Evolutionary conservation across 768 basidiomycete genomes (phyloP).

Genomic region (Psilocybe cyanescens): DNA sequence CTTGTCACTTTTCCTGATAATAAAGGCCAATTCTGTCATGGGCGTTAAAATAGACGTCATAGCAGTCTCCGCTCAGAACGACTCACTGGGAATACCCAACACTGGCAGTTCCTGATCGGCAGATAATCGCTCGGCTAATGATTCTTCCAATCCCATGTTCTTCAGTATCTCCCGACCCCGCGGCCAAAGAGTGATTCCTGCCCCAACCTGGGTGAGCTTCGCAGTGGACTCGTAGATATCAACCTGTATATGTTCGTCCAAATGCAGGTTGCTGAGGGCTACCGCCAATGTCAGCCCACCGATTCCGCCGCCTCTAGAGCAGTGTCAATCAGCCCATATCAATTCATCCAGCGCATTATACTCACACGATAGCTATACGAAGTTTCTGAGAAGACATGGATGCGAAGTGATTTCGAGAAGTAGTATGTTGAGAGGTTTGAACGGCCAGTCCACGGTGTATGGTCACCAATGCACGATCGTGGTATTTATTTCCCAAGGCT

Average conservation of each 20-base stretch:
- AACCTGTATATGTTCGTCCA: slow-evolving; percentile 32
- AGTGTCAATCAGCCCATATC: not conserved
- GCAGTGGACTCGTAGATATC: slow-evolving; percentile 48
- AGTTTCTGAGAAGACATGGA: not conserved
- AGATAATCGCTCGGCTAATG: slow-evolving; percentile 9
- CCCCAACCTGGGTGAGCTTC: slow-evolving; percentile 46
- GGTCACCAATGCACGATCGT: not conserved
- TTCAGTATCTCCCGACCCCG: slow-evolving; percentile 47
- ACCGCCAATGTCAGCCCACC: slow-evolving; percentile 35
- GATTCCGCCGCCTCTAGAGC: slow-evolving; percentile 35
- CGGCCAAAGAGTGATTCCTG: slow-evolving; percentile 47
- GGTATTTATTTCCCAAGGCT: not conserved
- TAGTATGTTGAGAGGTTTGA: too few relatives aligned
- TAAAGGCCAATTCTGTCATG: slow-evolving; percentile 7
- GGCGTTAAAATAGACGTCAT: not conserved
- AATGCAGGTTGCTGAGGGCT: slow-evolving; percentile 3
- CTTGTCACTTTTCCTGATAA: slow-evolving; percentile 21
- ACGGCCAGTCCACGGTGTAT: not conserved
- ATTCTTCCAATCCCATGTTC: slow-evolving; percentile 37
- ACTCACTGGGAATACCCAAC: slow-evolving; percentile 3
- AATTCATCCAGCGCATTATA: not conserved
- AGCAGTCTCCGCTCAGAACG: too few relatives aligned
- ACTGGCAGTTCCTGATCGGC: slow-evolving; percentile 2
- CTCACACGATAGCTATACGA: slow-evolving; percentile 8
- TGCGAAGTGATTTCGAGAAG: not conserved